phyloP scores from a whole-genome alignment of 495 filamentous ascomycete genomes.

The Aspergillus panamensis region DNA sequence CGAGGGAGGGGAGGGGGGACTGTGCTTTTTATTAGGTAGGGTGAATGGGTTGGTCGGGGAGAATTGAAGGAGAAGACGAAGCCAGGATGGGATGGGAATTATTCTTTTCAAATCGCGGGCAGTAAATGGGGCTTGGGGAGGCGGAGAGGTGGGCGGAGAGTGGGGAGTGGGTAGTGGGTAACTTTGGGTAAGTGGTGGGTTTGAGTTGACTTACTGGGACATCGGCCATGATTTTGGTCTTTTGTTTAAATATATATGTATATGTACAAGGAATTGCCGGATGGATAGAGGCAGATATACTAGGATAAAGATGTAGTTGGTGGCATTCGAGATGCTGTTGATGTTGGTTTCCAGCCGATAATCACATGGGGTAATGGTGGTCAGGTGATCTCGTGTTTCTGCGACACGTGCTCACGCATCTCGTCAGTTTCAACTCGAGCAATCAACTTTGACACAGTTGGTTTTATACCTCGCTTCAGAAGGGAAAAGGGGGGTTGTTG shows the following conservation, averaged over 20 bases:
- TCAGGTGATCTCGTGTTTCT: conserved; percentile 40
- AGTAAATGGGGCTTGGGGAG: conserved; percentile 6
- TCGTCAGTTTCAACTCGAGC: background rate
- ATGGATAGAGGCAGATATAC: background rate
- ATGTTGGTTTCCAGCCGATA: conserved; percentile 20
- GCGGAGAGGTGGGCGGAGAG: conserved; percentile 16
- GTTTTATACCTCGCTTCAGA: background rate
- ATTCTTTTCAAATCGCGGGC: conserved; percentile 6
- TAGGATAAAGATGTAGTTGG: background rate
- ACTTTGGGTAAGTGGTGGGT: background rate
- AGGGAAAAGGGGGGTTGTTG: background rate
- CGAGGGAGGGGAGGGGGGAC: background rate
- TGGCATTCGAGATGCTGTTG: background rate
- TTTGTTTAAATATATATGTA: background rate
- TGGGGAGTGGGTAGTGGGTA: background rate
- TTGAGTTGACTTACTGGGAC: conserved; percentile 13
- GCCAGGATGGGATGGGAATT: background rate
- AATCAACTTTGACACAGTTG: background rate
- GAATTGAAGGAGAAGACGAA: background rate
- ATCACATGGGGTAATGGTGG: conserved; percentile 10
- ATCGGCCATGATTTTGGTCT: conserved; percentile 14
- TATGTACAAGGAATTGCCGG: background rate
- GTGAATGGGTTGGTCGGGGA: background rate
- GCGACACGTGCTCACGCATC: conserved; percentile 23
- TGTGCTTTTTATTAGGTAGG: background rate